phyloP scores from a whole-genome alignment of 305 asterid genomes.

The Fraxinus albicans region DNA sequence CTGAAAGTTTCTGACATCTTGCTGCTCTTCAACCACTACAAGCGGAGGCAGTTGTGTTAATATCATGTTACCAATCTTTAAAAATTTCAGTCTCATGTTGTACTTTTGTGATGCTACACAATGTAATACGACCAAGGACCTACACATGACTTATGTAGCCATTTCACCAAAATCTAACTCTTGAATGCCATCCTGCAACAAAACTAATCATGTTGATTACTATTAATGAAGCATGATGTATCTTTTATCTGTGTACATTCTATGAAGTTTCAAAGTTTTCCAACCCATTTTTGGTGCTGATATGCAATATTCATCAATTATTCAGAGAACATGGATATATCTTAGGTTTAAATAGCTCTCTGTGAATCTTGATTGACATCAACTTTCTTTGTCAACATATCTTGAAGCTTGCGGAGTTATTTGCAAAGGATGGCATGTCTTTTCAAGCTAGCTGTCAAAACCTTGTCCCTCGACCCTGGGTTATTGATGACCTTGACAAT shows the following conservation, averaged over 20 bases:
- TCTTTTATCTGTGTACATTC: not conserved
- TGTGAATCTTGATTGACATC: conserved; percentile 14
- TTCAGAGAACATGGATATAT: not conserved
- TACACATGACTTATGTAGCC: not conserved
- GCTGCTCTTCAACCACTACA: conserved; percentile 2
- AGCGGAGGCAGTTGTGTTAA: not conserved
- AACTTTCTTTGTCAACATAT: conserved; percentile 13
- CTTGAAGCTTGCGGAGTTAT: conserved; percentile 87
- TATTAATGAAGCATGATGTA: not conserved
- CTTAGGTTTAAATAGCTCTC: conserved; percentile 13
- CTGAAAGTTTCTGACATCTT: not conserved
- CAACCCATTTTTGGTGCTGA: conserved; percentile 1
- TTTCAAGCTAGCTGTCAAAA: conserved; percentile 91
- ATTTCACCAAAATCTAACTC: not conserved
- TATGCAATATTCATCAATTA: conserved; percentile 3
- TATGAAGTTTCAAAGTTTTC: conserved; percentile 15
- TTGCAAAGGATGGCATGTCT: conserved; percentile 90
- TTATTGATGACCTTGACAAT: conserved; percentile 78
- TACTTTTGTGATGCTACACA: not conserved
- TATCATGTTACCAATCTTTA: not conserved
- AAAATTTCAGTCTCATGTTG: not conserved
- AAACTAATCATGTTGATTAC: not conserved
- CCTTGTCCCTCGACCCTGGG: conserved; percentile 94
- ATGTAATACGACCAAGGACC: not conserved
- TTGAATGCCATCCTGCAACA: not conserved